Evolutionary conservation across 129 eudicot species (phyloP).

Genomic region (carrot (Daucus carota)): DNA sequence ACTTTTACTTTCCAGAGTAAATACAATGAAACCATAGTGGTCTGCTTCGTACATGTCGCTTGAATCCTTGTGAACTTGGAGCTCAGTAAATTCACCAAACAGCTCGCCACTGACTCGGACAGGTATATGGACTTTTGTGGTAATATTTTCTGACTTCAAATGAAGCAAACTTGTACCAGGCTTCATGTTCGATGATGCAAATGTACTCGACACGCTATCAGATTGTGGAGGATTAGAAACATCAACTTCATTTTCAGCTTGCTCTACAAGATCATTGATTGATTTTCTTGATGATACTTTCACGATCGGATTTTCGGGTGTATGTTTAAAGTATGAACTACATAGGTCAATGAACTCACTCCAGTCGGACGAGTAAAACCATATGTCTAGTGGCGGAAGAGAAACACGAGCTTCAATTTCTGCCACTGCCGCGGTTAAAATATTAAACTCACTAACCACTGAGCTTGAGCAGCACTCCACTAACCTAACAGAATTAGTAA

Average conservation of each 20-base stretch:
- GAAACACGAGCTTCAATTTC: conserved; percentile 33
- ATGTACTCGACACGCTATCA: conserved; percentile 18
- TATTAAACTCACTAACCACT: conserved; percentile 33
- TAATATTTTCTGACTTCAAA: conserved; percentile 49
- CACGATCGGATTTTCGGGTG: conserved; percentile 14
- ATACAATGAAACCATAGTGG: conserved; percentile 35
- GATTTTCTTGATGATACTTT: conserved; percentile 22
- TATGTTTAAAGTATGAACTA: conserved; percentile 15
- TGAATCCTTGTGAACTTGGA: conserved; percentile 24
- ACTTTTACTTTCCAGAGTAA: conserved; percentile 45
- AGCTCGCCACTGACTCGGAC: conserved; percentile 35
- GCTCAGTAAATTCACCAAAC: conserved; percentile 21
- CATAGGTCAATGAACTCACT: conserved; percentile 39
- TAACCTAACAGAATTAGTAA: conserved; percentile 42
- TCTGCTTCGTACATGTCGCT: conserved; percentile 12
- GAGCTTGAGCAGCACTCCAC: conserved; percentile 42
- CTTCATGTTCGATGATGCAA: conserved; percentile 20
- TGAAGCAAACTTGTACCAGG: conserved; percentile 17
- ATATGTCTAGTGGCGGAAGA: conserved; percentile 61
- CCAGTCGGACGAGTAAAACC: conserved; percentile 75
- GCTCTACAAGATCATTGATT: conserved; percentile 17
- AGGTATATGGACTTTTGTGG: conserved; percentile 55
- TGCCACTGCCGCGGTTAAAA: conserved; percentile 28
- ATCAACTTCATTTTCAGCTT: conserved; percentile 12
- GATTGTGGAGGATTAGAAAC: conserved; percentile 25